phyloP scores from a whole-genome alignment of 306 rosid genomes.

The Rosa rugosa region DNA sequence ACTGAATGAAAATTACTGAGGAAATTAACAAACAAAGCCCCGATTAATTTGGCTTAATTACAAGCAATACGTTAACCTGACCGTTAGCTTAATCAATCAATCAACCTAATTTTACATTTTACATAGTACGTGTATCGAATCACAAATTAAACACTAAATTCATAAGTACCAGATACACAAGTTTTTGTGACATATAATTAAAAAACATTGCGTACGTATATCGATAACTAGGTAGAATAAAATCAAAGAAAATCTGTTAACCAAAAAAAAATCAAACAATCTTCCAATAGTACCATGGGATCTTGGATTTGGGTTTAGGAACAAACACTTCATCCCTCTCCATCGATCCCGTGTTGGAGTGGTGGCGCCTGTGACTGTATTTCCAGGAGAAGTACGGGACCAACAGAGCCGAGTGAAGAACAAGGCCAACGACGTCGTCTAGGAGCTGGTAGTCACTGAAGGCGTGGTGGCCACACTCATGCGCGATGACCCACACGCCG shows the following conservation, averaged over 20 bases:
- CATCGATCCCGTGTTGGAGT: slow-evolving; percentile 68
- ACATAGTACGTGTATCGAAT: no score
- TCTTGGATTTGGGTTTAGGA: slow-evolving; percentile 49
- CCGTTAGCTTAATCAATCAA: no score
- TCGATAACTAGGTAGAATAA: no score
- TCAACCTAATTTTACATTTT: no score
- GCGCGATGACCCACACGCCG: slow-evolving; percentile 77
- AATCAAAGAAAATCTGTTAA: no score
- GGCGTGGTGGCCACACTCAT: slow-evolving; percentile 88
- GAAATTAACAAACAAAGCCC: no score
- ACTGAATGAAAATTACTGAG: background rate
- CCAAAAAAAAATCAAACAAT: no score
- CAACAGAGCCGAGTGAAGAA: slow-evolving; percentile 53
- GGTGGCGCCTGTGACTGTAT: slow-evolving; percentile 71
- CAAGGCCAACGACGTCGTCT: slow-evolving; percentile 58
- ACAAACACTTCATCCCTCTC: slow-evolving; percentile 75
- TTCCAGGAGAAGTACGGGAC: slow-evolving; percentile 85
- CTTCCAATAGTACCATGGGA: slow-evolving; percentile 7
- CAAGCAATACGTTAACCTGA: background rate
- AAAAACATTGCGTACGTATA: no score
- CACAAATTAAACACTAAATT: no score
- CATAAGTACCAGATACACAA: no score
- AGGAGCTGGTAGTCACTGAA: slow-evolving; percentile 62
- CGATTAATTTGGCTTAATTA: background rate
- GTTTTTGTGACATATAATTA: no score